Base-by-base conservation (phyloP, 2,329 filamentous ascomycete genomes). In the Chalara sp. region DNA sequence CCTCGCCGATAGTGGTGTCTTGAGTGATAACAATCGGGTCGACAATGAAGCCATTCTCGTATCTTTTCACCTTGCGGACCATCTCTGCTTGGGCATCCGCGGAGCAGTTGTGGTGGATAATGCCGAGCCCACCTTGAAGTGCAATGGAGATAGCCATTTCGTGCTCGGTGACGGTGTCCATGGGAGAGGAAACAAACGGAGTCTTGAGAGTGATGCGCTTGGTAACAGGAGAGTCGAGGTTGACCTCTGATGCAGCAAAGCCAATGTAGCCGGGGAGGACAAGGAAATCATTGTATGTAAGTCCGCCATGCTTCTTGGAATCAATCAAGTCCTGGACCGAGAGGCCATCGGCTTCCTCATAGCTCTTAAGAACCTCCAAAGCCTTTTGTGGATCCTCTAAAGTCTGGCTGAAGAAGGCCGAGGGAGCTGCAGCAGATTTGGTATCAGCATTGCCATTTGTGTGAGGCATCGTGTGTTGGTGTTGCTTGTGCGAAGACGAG, bases 51-150 rank as follows among this genome's bases (percentile, higher is more conserved):
- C 93, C 93, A 75, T 99, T 99, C 76, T 99, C 93, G 72, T 90
- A 99, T 66, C 93, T 83, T 86, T 99, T 99, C 63, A 99, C 93
- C 78, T 96, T 97, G 71, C 89, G 83, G 61, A 99, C 89, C 93
- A 99, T 99, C 76, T 96, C 91, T 59, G 93, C 93, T 76, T 99
- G 93, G 50, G 89, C 88, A 31, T 97, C 89, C 32, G 91, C 81
- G n/a, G 91, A 93, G 80, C 93, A 99, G 78, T 99, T 99, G 81
- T 99, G 93, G 78, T 99, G 93, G 61, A 99, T 95, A 62, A 99
- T 90, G 74, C 93, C 89, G 13, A 95, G 77, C 65, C 89, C 89
- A 63, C 89, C 89, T 67, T 93, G 86, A 32, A 93, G 79, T 48
- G 89, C 89, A 80, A 95, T 96, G 75, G 96, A 89, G 64, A 99